Base-by-base conservation (phyloP, 2,329 filamentous ascomycete genomes). In the Xylariomycetidae sp. region DNA sequence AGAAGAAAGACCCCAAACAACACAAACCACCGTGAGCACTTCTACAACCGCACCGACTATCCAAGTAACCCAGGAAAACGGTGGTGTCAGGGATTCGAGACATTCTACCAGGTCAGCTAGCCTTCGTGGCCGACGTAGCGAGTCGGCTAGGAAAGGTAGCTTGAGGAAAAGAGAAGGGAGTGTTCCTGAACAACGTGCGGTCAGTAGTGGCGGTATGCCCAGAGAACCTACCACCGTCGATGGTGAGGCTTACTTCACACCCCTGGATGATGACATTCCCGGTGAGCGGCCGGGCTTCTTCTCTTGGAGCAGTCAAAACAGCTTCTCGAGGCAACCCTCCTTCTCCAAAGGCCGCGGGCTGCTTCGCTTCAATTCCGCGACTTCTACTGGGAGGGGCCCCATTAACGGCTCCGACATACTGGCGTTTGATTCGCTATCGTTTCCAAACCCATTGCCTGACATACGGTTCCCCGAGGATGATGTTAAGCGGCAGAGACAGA, bases 41-140 rank as follows among this genome's bases (percentile, higher is more conserved):
- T 71, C 81, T 19, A 77, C 80, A 10, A 62, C 70, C 13, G 65
- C 76, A 28, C 87, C 88, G 2, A 72, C 79, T 2, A 89, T 94
- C 40, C 85, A 92, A 36, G 73, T 94, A 16, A 92, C 81, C 0
- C 75, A 77, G 37, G 84, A 87, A 36, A 72, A 61, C 48, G 74
- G 62, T 36, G 63, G 58, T 45, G 51, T 44, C 34, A 57, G 48
- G 48, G 68, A 67, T 16, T 43, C 48, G 16, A 50, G 54, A 9
- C 53, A 49, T 12, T 52, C 61, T 29, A 48, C 52, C 31, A 59
- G 57, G 31, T 58, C 66, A 4, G 46, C 57, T 4, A 62, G 60
- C 20, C 54, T 63, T 44, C 62, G 64, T 50, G 40, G 56, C 14
- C 58, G 61, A 29, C 61, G 67, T 38, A 74, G 69, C 44, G 66